Evolutionary conservation across 2,329 filamentous ascomycete species (phyloP).

Genomic region (Xylariaceae sp.): DNA sequence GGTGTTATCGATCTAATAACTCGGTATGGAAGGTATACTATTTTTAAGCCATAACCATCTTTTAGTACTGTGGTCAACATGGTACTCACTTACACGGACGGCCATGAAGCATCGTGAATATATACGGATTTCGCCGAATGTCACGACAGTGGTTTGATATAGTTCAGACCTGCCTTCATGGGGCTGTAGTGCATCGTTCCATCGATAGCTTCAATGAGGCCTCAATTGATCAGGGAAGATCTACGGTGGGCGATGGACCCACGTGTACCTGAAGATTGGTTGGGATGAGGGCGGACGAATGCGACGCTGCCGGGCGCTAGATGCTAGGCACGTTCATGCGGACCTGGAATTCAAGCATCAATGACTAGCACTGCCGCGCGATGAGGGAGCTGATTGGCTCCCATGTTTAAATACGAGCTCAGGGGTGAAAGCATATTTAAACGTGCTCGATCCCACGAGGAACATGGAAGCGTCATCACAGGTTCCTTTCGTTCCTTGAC

Average conservation of each 20-base stretch:
- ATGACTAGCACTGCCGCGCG: too few species aligned
- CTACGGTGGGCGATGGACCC: neutral
- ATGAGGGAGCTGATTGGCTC: neutral
- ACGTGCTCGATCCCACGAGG: neutral
- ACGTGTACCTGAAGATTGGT: neutral
- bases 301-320: neutral
- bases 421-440: neutral
- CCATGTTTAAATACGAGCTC: neutral
- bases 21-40: too few species aligned
- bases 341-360: neutral
- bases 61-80: too few species aligned
- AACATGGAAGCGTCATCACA: neutral
- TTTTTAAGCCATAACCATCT: too few species aligned
- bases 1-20: too few species aligned
- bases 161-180: neutral
- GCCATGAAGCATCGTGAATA: neutral
- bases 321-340: neutral
- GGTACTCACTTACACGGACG: conserved; percentile 3
- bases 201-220: neutral
- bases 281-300: neutral
- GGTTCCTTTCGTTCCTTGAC: neutral
- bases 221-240: neutral
- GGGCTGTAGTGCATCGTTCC: neutral
- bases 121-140: neutral
- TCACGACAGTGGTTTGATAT: neutral